These are phyloP conservation scores for Amesomyces nigricolor DNA, from an alignment of 2,329 filamentous ascomycete species.

Conservation along the genomic window DNA sequence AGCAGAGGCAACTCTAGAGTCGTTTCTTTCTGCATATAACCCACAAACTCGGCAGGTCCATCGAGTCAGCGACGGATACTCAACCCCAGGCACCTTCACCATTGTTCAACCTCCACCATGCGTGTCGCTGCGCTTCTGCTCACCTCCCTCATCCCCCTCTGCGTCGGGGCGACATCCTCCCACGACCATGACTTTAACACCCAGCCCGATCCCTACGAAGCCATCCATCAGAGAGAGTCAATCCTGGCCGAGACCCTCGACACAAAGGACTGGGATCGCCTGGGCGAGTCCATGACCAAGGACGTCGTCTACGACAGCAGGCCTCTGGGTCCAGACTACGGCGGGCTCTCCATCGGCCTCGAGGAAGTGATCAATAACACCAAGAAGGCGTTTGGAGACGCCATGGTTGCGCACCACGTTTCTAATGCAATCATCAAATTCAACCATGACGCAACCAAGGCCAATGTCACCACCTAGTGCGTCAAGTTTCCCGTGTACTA, in stretches of 20 bases:
- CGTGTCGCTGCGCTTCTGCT: too few relatives aligned
- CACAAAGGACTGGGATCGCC: constrained; percentile 5
- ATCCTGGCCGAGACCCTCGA: constrained; percentile 1
- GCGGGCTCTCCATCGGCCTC: constrained; percentile 1
- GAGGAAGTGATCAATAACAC: not conserved
- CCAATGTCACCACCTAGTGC: constrained; percentile 5
- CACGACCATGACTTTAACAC: not conserved
- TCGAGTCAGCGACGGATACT: too few relatives aligned
- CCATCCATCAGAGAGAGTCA: constrained; percentile 2
- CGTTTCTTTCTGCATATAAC: too few relatives aligned
- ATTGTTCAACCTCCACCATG: too few relatives aligned
- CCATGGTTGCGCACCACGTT: constrained; percentile 1
- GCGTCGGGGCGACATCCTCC: not conserved
- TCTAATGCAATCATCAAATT: constrained; percentile 1
- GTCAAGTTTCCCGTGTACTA: not conserved
- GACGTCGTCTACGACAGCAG: constrained; percentile 7
- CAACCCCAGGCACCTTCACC: too few relatives aligned
- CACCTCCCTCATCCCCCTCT: too few relatives aligned
- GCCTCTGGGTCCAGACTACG: not conserved
- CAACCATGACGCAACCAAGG: not conserved
- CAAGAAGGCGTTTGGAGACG: not conserved
- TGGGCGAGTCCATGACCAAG: constrained; percentile 1
- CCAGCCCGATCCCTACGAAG: constrained; percentile 3
- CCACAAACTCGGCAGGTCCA: too few relatives aligned
- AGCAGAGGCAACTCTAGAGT: too few relatives aligned